phyloP scores from a whole-genome alignment of 108 stramenopile species.

The Chaetoceros tenuissimus region DNA sequence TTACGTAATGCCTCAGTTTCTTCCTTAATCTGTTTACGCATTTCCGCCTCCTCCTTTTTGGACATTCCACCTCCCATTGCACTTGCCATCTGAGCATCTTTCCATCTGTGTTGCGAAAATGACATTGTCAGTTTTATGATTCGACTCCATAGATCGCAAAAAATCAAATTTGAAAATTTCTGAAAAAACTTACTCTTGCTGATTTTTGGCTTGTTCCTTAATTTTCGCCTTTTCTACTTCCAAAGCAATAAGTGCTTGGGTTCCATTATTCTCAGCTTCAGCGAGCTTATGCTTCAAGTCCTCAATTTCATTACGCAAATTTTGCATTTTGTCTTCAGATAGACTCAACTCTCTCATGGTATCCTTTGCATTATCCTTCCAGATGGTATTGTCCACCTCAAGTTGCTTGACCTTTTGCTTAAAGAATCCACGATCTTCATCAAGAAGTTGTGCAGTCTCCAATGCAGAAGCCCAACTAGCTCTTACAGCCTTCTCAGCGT shows the following conservation, averaged over 20 bases:
- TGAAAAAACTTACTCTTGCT: background rate
- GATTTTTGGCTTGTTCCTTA: background rate
- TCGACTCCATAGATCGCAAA: no score
- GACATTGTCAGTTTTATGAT: no score
- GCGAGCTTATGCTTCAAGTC: constrained; percentile 1
- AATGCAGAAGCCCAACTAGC: constrained; percentile 1
- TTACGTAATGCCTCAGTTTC: constrained; percentile 11
- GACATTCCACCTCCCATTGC: background rate
- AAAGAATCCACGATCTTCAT: background rate
- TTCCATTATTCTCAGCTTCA: background rate
- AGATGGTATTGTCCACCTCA: background rate
- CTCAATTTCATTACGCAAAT: background rate
- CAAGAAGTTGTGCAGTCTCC: background rate
- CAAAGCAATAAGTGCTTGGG: constrained; percentile 1
- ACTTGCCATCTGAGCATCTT: background rate
- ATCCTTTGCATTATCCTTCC: constrained; percentile 3
- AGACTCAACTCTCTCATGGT: constrained; percentile 3
- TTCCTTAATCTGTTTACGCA: background rate
- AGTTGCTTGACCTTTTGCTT: constrained; percentile 2
- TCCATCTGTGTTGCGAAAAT: background rate
- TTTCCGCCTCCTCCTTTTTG: constrained; percentile 6
- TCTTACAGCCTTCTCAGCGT: constrained; percentile 1
- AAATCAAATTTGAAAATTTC: no score
- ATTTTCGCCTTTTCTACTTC: background rate
- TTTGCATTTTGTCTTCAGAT: constrained; percentile 1